These are phyloP conservation scores for Globisporangium polare DNA, from an alignment of 352 stramenopile species.

Conservation along the genomic window DNA sequence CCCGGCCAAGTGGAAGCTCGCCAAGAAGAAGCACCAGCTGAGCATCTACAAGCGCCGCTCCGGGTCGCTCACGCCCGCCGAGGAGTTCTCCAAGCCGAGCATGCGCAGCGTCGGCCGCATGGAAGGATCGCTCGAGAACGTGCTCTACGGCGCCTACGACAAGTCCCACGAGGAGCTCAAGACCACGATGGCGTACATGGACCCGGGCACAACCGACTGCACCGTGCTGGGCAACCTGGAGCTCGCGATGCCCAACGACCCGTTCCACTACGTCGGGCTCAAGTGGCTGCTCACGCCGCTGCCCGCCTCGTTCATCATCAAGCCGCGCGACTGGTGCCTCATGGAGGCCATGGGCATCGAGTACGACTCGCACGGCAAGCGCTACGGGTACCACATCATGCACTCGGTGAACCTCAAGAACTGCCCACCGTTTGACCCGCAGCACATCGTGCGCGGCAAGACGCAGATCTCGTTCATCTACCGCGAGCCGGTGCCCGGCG, in stretches of 20 bases:
- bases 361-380: conserved; percentile 21
- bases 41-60: conserved; percentile 32
- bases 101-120: conserved; percentile 37
- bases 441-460: conserved; percentile 24
- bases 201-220: conserved; percentile 27
- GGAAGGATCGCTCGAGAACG: conserved; percentile 41
- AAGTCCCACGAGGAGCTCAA: conserved; percentile 32
- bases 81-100: conserved; percentile 8
- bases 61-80: neutral
- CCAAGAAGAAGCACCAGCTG: conserved; percentile 29
- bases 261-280: conserved; percentile 41
- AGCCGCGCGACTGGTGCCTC: conserved; percentile 23
- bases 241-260: conserved; percentile 26
- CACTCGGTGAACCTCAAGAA: conserved; percentile 39
- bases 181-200: conserved; percentile 28
- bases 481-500: conserved; percentile 28
- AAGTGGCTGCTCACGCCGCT: conserved; percentile 47
- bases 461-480: conserved; percentile 29
- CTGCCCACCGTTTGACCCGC: conserved; percentile 30
- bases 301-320: conserved; percentile 16
- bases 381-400: conserved; percentile 38
- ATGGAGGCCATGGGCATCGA: conserved; percentile 43
- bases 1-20: conserved; percentile 38
- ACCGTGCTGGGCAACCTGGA: conserved; percentile 39
- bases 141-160: conserved; percentile 42